Conservation (phyloP, 805 yeast genomes). For the Pichia insulana region DNA sequence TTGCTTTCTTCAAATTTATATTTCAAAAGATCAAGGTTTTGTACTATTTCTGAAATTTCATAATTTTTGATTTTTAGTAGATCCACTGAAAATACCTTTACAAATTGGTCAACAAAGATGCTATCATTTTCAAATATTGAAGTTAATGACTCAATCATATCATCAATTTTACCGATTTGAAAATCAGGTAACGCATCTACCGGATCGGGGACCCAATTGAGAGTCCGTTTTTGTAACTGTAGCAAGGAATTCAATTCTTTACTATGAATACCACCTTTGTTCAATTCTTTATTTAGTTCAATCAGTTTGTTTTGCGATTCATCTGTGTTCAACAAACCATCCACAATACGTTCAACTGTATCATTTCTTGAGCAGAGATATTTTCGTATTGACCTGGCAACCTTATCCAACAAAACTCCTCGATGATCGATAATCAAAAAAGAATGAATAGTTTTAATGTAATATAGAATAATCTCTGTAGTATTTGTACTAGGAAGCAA, state of each 20-base stretch:
- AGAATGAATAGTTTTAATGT: constrained; percentile 61
- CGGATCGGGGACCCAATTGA: constrained; percentile 79
- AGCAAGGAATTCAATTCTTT: constrained; percentile 10
- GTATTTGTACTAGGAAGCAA: constrained; percentile 82
- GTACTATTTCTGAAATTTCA: constrained; percentile 31
- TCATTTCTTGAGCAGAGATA: constrained; percentile 70
- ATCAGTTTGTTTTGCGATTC: constrained; percentile 32
- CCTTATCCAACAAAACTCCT: constrained; percentile 74
- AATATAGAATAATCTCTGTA: constrained; percentile 56
- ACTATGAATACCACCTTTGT: constrained; percentile 16
- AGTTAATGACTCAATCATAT: constrained; percentile 61
- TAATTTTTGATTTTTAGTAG: constrained; percentile 38
- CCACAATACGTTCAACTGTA: constrained; percentile 58
- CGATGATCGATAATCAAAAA: constrained; percentile 76
- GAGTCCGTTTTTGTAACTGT: constrained; percentile 15
- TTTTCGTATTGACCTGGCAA: constrained; percentile 64
- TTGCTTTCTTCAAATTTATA: constrained; percentile 45
- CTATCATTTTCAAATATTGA: constrained; percentile 67
- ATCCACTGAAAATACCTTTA: constrained; percentile 47
- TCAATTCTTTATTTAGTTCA: constrained; percentile 48
- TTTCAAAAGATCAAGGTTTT: constrained; percentile 46
- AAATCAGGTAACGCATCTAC: constrained; percentile 86
- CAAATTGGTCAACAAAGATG: constrained; percentile 56
- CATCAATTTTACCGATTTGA: constrained; percentile 49
- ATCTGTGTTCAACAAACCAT: constrained; percentile 52